Conservation (phyloP, 768 basidiomycete species). For the Lyophyllum shimeji region DNA sequence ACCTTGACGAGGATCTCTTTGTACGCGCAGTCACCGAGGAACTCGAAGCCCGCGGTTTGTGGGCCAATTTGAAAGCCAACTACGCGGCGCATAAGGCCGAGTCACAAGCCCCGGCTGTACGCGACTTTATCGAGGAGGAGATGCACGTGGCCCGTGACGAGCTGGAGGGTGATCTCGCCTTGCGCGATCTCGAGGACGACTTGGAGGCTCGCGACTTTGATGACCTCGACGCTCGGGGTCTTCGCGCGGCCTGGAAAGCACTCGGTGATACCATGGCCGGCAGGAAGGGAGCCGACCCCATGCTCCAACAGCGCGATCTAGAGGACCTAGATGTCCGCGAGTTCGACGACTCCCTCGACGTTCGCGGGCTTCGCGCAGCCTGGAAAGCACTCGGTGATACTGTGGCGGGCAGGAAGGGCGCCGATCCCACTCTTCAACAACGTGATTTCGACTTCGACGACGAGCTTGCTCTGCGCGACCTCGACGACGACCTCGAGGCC, state of each 20-base stretch:
- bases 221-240: background rate
- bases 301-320: background rate
- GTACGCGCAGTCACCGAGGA: background rate
- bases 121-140: background rate
- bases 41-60: background rate
- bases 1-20: slow-evolving; percentile 7
- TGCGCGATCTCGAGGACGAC: background rate
- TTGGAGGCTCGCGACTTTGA: background rate
- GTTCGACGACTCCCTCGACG: background rate
- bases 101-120: background rate
- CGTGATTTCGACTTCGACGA: background rate
- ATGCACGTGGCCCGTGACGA: too few relatives aligned
- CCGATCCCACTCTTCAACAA: background rate
- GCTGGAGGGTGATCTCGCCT: background rate
- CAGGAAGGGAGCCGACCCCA: background rate
- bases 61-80: background rate
- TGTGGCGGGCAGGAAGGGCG: background rate
- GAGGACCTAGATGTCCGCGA: background rate
- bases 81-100: background rate
- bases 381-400: background rate
- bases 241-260: background rate
- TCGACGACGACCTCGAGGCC: background rate
- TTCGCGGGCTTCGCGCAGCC: background rate
- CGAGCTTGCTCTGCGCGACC: background rate
- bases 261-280: background rate